These are phyloP conservation scores for Pestalotiopsis sp. DNA, from an alignment of 2,329 filamentous ascomycete species.

Conservation along the genomic window DNA sequence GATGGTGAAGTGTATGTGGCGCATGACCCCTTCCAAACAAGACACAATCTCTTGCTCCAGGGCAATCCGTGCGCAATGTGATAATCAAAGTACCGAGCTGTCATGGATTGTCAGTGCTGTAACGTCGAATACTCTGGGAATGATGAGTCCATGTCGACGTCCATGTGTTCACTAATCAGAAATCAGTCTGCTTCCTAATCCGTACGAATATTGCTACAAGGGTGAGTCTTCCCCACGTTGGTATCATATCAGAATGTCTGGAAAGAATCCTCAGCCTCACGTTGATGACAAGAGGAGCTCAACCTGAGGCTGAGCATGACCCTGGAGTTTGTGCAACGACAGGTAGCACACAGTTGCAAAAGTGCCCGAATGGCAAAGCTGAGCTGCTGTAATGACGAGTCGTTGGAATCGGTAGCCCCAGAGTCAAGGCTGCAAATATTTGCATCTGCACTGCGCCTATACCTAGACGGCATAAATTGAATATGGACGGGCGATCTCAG, in stretches of 20 bases:
- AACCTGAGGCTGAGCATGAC: background rate
- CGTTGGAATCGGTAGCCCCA: background rate
- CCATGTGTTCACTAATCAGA: background rate
- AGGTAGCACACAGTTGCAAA: background rate
- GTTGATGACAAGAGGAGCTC: background rate
- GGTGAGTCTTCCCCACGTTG: background rate
- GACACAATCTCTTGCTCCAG: background rate
- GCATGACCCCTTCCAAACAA: background rate
- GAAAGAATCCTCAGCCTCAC: background rate
- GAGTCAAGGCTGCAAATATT: background rate
- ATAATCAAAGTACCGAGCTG: background rate
- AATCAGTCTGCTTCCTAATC: background rate
- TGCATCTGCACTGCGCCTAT: background rate
- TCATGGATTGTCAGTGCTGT: background rate
- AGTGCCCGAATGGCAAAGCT: background rate
- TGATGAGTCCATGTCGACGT: background rate
- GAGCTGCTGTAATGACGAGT: background rate
- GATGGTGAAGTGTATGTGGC: background rate
- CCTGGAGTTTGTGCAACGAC: background rate
- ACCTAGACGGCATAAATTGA: background rate
- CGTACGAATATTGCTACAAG: background rate
- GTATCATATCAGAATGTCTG: background rate
- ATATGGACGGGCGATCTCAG: background rate
- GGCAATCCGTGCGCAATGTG: background rate
- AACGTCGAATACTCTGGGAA: background rate